Evolutionary conservation across 768 basidiomycete genomes (phyloP).

Genomic region (Lentinus brumalis): DNA sequence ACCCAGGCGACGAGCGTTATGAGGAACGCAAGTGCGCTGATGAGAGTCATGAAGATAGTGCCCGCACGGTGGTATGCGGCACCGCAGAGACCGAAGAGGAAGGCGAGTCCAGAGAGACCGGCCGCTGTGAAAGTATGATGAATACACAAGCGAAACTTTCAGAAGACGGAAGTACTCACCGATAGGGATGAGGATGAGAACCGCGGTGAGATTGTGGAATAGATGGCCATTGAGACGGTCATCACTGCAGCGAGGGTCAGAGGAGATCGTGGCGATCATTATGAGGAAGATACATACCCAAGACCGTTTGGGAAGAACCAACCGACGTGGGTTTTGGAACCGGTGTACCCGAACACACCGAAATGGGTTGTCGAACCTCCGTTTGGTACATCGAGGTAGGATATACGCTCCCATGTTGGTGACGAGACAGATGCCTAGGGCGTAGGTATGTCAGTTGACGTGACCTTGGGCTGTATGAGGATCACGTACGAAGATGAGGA

Average conservation of each 20-base stretch:
- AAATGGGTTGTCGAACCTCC: constrained; percentile 49
- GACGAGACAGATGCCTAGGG: constrained; percentile 66
- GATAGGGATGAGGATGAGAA: constrained; percentile 80
- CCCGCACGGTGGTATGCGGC: constrained; percentile 64
- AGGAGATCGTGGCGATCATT: not conserved
- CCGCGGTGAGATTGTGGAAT: constrained; percentile 70
- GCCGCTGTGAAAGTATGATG: constrained; percentile 44
- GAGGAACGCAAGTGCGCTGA: constrained; percentile 66
- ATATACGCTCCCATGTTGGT: constrained; percentile 73
- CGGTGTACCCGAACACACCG: constrained; percentile 81
- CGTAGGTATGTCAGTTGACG: constrained; percentile 1
- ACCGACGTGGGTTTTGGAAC: constrained; percentile 54
- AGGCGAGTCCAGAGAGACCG: constrained; percentile 63
- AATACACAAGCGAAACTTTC: not conserved
- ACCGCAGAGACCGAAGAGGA: constrained; percentile 71
- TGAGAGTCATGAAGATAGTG: constrained; percentile 76
- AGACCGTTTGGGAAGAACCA: constrained; percentile 51
- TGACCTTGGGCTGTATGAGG: not conserved
- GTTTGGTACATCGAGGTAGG: constrained; percentile 59
- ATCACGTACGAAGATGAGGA: constrained; percentile 65
- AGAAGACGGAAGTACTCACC: constrained; percentile 41
- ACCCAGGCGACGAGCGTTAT: constrained; percentile 69
- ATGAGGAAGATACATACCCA: constrained; percentile 39
- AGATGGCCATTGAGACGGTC: constrained; percentile 49
- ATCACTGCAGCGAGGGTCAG: constrained; percentile 33